A percentile compares a stretch with the other conserved stretches of the same genome.
These are phyloP conservation scores for Adenanthera pavonina DNA, from an alignment of 306 rosid genomes.

Conservation along the genomic window DNA sequence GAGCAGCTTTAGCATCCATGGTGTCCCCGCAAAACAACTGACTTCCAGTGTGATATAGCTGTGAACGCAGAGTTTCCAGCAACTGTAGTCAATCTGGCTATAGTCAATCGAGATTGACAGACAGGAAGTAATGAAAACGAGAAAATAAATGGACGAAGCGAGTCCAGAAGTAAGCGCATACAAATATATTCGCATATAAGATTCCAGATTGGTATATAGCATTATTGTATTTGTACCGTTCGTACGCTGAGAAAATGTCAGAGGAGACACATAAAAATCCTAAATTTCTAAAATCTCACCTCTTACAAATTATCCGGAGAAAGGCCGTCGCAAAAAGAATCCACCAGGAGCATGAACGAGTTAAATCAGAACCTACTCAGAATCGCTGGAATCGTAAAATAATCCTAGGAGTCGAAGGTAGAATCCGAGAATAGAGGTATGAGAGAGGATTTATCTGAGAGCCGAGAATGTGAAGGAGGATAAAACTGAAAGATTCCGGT, in stretches of 20 bases:
- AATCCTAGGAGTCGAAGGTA: background rate
- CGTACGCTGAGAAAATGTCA: background rate
- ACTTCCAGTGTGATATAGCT: background rate
- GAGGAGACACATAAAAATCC: background rate
- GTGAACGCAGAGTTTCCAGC: slow-evolving; percentile 24
- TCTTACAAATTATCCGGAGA: background rate
- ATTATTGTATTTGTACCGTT: background rate
- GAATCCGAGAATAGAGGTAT: background rate
- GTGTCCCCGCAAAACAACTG: slow-evolving; percentile 4
- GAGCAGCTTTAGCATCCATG: slow-evolving; percentile 69
- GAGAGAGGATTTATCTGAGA: background rate
- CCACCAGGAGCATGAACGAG: background rate
- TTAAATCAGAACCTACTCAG: slow-evolving; percentile 13
- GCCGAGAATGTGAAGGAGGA: too few species aligned
- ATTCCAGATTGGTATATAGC: background rate
- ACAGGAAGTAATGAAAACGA: background rate
- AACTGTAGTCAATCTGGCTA: background rate
- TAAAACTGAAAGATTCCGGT: background rate
- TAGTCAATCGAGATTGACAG: background rate
- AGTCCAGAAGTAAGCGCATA: background rate
- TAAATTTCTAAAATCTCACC: slow-evolving; percentile 9
- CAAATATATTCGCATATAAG: background rate
- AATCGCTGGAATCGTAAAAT: slow-evolving; percentile 10
- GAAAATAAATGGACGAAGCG: slow-evolving; percentile 10
- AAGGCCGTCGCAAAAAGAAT: background rate